phyloP scores from a whole-genome alignment of 306 rosid species.

The Trifolium fragiferum region DNA sequence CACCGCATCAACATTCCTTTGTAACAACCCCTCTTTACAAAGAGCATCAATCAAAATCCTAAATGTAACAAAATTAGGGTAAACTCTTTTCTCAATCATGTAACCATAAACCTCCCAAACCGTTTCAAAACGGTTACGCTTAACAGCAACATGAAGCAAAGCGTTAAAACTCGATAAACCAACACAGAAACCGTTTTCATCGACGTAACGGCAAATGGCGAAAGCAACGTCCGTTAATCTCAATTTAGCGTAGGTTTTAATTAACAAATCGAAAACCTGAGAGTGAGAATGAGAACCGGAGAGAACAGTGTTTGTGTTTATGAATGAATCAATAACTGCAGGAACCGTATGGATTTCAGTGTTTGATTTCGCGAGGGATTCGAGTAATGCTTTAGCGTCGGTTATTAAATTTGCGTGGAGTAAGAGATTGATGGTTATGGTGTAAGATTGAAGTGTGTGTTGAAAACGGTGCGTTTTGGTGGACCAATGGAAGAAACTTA shows the following conservation, averaged over 20 bases:
- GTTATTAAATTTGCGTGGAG: slow-evolving; percentile 55
- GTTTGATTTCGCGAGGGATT: slow-evolving; percentile 50
- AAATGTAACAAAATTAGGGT: slow-evolving; percentile 58
- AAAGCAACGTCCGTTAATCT: slow-evolving; percentile 59
- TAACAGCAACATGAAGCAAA: slow-evolving; percentile 64
- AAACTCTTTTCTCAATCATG: slow-evolving; percentile 62
- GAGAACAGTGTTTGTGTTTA: slow-evolving; percentile 3
- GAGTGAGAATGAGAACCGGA: slow-evolving; percentile 56
- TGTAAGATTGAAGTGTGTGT: slow-evolving; percentile 62
- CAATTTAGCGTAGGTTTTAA: slow-evolving; percentile 66
- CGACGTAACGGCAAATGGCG: slow-evolving; percentile 55
- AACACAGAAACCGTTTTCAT: slow-evolving; percentile 53
- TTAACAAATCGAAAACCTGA: slow-evolving; percentile 65
- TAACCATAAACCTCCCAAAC: slow-evolving; percentile 81
- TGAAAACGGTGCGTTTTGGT: slow-evolving; percentile 47
- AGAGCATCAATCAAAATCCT: slow-evolving; percentile 64
- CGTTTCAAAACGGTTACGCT: slow-evolving; percentile 43
- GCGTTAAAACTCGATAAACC: slow-evolving; percentile 65
- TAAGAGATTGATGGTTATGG: slow-evolving; percentile 58
- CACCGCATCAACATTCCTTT: slow-evolving; percentile 52
- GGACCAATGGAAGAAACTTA: slow-evolving; percentile 85
- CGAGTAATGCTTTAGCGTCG: slow-evolving; percentile 71
- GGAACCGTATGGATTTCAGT: not conserved
- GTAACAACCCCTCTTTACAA: slow-evolving; percentile 81
- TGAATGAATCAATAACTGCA: slow-evolving; percentile 60